Percentiles rank a stretch among this genome's conserved stretches.
Conservation (phyloP, 306 rosid species). For the Prunus armeniaca region DNA sequence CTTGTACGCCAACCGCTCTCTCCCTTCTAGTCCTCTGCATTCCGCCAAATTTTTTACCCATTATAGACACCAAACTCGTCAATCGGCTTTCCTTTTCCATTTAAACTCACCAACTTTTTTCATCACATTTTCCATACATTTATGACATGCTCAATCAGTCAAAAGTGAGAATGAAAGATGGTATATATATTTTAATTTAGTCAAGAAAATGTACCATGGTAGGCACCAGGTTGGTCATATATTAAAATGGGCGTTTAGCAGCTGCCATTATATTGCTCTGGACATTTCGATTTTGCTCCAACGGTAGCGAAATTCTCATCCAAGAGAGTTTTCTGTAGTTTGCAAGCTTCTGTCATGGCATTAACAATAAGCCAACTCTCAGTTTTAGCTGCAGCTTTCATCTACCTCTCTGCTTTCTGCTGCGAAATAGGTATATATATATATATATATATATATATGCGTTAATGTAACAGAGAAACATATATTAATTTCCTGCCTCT, state of each 20-base stretch:
- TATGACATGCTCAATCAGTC: too few relatives aligned
- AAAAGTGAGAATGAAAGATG: neutral
- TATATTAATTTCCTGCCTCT: neutral
- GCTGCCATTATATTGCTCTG: conserved; percentile 11
- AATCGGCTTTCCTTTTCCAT: conserved; percentile 8
- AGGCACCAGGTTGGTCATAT: conserved; percentile 26
- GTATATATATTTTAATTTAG: neutral
- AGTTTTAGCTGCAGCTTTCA: conserved; percentile 37
- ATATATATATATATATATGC: neutral
- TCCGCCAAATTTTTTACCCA: conserved; percentile 20
- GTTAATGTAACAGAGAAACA: neutral
- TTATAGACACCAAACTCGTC: conserved; percentile 2
- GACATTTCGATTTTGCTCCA: conserved; percentile 12
- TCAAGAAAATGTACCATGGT: neutral
- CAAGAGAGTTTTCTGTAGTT: neutral
- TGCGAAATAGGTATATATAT: conserved; percentile 36
- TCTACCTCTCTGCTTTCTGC: conserved; percentile 30
- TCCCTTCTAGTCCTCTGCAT: conserved; percentile 20
- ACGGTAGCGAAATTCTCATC: neutral
- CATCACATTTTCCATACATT: conserved; percentile 2
- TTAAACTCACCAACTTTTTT: conserved; percentile 29
- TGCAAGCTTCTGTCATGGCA: conserved; percentile 44
- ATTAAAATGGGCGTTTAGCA: conserved; percentile 25
- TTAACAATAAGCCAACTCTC: conserved; percentile 22
- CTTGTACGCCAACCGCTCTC: conserved; percentile 50